Evolutionary conservation across 192 early-diverging fungal species (phyloP).

Genomic region (Martensiomyces pterosporus): DNA sequence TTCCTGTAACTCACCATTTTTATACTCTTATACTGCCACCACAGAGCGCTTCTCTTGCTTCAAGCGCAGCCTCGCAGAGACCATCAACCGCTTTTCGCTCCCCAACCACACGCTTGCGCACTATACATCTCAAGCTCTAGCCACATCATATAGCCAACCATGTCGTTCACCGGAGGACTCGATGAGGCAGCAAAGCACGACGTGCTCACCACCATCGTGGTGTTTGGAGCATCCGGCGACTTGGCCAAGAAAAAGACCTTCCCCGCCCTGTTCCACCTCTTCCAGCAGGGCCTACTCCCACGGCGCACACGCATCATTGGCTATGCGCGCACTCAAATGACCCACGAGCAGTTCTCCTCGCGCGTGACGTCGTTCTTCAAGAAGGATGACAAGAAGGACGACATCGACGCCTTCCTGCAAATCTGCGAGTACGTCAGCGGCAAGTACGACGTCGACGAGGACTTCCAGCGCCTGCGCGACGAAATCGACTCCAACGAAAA

Average conservation of each 20-base stretch:
- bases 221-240: slow-evolving; percentile 89
- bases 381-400: slow-evolving; percentile 9
- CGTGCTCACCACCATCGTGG: slow-evolving; percentile 55
- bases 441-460: slow-evolving; percentile 73
- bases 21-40: too few relatives aligned
- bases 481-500: slow-evolving; percentile 59
- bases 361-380: slow-evolving; percentile 67
- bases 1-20: too few relatives aligned
- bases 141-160: slow-evolving; percentile 1
- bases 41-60: too few relatives aligned
- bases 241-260: slow-evolving; percentile 98
- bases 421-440: slow-evolving; percentile 79
- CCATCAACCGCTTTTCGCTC: too few relatives aligned
- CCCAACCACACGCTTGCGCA: too few relatives aligned
- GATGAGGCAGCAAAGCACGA: slow-evolving; percentile 46
- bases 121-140: too few relatives aligned
- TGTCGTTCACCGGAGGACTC: slow-evolving; percentile 46
- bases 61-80: too few relatives aligned
- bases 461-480: slow-evolving; percentile 67
- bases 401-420: slow-evolving; percentile 60
- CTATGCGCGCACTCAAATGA: slow-evolving; percentile 84
- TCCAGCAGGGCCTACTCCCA: slow-evolving; percentile 78
- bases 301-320: slow-evolving; percentile 76
- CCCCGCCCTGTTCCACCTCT: slow-evolving; percentile 93
- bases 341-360: slow-evolving; percentile 60